These are phyloP conservation scores for Starmera amethionina DNA, from an alignment of 805 yeast species.

Conservation along the genomic window DNA sequence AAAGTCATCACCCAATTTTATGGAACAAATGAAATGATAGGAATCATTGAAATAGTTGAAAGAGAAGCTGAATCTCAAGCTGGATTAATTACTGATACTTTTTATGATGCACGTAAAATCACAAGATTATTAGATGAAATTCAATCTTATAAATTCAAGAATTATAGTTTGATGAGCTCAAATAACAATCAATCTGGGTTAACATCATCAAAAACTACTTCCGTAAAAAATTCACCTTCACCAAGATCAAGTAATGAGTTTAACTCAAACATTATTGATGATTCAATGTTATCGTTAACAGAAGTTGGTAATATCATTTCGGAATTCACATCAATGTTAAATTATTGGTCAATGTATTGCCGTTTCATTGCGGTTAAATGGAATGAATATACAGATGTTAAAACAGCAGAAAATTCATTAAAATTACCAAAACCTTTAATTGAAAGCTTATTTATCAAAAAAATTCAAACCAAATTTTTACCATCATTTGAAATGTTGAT, in stretches of 20 bases:
- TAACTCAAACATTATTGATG: no score
- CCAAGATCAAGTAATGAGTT: slow-evolving; percentile 20
- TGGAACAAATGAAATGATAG: slow-evolving; percentile 49
- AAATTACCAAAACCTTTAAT: slow-evolving; percentile 42
- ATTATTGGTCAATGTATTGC: slow-evolving; percentile 77
- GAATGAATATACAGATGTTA: slow-evolving; percentile 31
- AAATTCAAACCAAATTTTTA: slow-evolving; percentile 40
- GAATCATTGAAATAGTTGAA: slow-evolving; percentile 67
- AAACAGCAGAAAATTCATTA: slow-evolving; percentile 13
- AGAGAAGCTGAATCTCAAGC: slow-evolving; percentile 89
- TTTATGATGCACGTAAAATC: slow-evolving; percentile 61
- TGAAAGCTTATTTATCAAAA: slow-evolving; percentile 44
- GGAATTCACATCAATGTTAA: slow-evolving; percentile 69
- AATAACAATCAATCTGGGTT: slow-evolving; percentile 22
- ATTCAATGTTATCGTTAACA: slow-evolving; percentile 31
- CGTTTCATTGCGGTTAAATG: slow-evolving; percentile 65
- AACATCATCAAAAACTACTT: slow-evolving; percentile 5
- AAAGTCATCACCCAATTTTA: slow-evolving; percentile 68
- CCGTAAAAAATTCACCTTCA: slow-evolving; percentile 7
- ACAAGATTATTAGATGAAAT: slow-evolving; percentile 47
- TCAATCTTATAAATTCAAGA: slow-evolving; percentile 35
- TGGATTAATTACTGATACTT: slow-evolving; percentile 79
- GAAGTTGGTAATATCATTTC: slow-evolving; percentile 56
- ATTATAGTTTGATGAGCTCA: no score
- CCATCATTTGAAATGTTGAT: slow-evolving; percentile 58